Conservation (phyloP, 768 basidiomycete genomes). For the Calocybe gangraenosa region DNA sequence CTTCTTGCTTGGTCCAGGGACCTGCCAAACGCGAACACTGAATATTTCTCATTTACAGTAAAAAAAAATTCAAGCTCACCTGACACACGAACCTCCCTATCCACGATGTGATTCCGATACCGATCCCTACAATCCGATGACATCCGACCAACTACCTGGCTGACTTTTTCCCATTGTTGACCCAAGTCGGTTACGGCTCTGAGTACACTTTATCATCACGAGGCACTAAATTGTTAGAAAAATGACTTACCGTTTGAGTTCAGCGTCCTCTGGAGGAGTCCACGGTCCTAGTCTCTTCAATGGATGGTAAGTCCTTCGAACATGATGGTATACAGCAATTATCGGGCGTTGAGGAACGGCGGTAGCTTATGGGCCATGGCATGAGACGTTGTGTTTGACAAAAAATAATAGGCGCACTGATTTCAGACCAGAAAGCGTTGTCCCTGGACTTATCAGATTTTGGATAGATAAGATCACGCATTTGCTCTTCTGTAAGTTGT, state of each 20-base stretch:
- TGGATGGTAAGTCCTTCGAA: slow-evolving; percentile 68
- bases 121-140: slow-evolving; percentile 82
- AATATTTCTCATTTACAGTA: neutral
- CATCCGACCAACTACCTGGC: slow-evolving; percentile 65
- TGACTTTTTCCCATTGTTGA: slow-evolving; percentile 80
- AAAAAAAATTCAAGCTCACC: slow-evolving; percentile 34
- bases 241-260: slow-evolving; percentile 53
- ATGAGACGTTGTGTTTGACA: neutral
- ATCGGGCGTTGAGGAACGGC: slow-evolving; percentile 75
- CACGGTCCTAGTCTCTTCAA: slow-evolving; percentile 68
- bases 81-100: slow-evolving; percentile 55
- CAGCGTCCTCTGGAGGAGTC: slow-evolving; percentile 59
- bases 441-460: slow-evolving; percentile 58
- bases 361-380: slow-evolving; percentile 40
- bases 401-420: slow-evolving; percentile 47
- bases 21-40: slow-evolving; percentile 31
- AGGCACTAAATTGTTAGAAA: neutral
- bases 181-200: slow-evolving; percentile 71
- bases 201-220: slow-evolving; percentile 4
- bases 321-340: slow-evolving; percentile 80
- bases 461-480: slow-evolving; percentile 65
- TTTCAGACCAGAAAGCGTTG: slow-evolving; percentile 73
- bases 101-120: slow-evolving; percentile 77
- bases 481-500: slow-evolving; percentile 47
- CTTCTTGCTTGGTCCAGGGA: slow-evolving; percentile 76